A percentile compares a stretch with the other conserved stretches of the same genome.
Conservation (phyloP, 1,284 basidiomycete genomes). For the Malassezia equina region DNA sequence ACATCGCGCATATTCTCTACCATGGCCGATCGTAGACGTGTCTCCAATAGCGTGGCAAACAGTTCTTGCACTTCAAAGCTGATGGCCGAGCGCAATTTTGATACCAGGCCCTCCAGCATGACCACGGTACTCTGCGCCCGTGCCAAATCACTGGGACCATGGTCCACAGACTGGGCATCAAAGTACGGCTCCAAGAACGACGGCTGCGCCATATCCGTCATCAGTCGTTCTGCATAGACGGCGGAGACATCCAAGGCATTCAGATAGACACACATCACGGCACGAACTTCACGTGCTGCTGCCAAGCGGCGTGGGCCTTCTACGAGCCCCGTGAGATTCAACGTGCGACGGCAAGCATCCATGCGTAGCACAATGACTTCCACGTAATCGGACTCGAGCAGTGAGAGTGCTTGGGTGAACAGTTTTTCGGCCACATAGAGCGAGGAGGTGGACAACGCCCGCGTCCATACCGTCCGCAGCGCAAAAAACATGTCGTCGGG, state of each 20-base stretch:
- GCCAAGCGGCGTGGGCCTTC: constrained; percentile 43
- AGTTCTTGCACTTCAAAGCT: constrained; percentile 80
- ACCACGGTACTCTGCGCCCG: constrained; percentile 1
- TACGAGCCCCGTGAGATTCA: constrained; percentile 31
- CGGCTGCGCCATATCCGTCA: constrained; percentile 25
- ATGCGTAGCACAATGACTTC: constrained; percentile 40
- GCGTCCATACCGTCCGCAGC: constrained; percentile 32
- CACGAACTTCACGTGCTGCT: constrained; percentile 40
- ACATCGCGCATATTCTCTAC: constrained; percentile 80
- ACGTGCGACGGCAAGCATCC: constrained; percentile 34
- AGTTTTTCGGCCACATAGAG: constrained; percentile 22
- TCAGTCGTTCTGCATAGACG: constrained; percentile 31
- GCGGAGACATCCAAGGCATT: constrained; percentile 39
- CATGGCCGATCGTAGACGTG: constrained; percentile 70
- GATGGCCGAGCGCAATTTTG: constrained; percentile 10
- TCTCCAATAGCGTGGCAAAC: constrained; percentile 81
- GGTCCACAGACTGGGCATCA: constrained; percentile 13
- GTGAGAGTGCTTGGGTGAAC: constrained; percentile 18
- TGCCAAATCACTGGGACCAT: constrained; percentile 18
- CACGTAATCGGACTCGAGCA: constrained; percentile 38
- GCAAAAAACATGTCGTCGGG: constrained; percentile 47
- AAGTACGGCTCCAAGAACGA: constrained; percentile 20
- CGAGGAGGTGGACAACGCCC: constrained; percentile 34
- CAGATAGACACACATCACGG: constrained; percentile 37
- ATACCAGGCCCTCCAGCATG: neutral